A percentile compares a stretch with the other conserved stretches of the same genome.
phyloP scores from a whole-genome alignment of 495 filamentous ascomycete genomes.

The Penicillium manginii region DNA sequence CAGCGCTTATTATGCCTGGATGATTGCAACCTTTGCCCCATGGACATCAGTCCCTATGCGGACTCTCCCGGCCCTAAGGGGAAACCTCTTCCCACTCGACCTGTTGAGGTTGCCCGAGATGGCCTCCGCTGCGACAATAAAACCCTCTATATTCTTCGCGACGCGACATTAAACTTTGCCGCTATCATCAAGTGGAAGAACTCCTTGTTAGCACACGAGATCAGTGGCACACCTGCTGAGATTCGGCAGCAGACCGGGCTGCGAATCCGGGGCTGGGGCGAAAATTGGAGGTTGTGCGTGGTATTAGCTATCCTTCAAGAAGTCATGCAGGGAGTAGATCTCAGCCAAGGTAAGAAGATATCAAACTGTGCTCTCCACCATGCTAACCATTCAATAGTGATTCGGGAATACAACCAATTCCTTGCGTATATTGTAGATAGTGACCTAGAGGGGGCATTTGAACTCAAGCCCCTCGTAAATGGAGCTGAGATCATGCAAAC shows the following conservation, averaged over 20 bases:
- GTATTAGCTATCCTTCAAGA: constrained; percentile 73
- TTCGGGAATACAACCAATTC: constrained; percentile 50
- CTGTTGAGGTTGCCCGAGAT: constrained; percentile 66
- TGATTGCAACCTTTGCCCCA: constrained; percentile 72
- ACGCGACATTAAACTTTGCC: constrained; percentile 59
- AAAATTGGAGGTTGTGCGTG: constrained; percentile 75
- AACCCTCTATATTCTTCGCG: constrained; percentile 63
- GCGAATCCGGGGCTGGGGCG: constrained; percentile 76
- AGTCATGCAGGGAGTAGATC: constrained; percentile 46
- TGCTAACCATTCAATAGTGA: constrained; percentile 29
- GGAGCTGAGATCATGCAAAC: constrained; percentile 65
- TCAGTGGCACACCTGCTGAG: constrained; percentile 41
- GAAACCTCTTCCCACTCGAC: constrained; percentile 53
- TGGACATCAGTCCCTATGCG: constrained; percentile 65
- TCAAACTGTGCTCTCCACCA: background rate
- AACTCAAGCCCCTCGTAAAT: constrained; percentile 64
- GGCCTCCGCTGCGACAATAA: constrained; percentile 82
- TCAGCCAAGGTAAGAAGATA: constrained; percentile 33
- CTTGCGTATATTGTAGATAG: constrained; percentile 46
- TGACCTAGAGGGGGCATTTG: constrained; percentile 44
- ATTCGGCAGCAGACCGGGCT: constrained; percentile 66
- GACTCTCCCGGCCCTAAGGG: constrained; percentile 41
- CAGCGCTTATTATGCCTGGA: constrained; percentile 72
- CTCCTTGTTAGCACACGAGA: constrained; percentile 31
- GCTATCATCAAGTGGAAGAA: constrained; percentile 65